A percentile compares a stretch with the other conserved stretches of the same genome.
These are phyloP conservation scores for Parastagonospora nodorum DNA, from an alignment of 2,329 filamentous ascomycete genomes.

Conservation along the genomic window DNA sequence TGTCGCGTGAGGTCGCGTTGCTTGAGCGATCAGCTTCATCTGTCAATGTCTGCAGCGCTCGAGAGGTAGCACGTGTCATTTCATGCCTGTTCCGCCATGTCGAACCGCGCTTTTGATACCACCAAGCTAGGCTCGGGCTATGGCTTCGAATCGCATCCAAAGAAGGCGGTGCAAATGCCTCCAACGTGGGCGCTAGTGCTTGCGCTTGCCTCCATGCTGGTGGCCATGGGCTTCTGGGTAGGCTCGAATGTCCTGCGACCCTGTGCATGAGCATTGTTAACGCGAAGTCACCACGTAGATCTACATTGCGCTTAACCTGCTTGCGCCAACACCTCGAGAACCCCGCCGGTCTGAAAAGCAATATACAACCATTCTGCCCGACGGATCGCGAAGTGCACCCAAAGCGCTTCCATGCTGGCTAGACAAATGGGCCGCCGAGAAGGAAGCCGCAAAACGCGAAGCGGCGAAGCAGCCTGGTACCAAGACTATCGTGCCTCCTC, in stretches of 20 bases:
- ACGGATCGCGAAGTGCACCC: conserved; percentile 61
- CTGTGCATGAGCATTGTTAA: conserved; percentile 2
- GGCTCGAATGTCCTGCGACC: neutral
- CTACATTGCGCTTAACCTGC: conserved; percentile 70
- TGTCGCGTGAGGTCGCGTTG: neutral
- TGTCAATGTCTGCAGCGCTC: conserved; percentile 24
- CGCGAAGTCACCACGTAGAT: conserved; percentile 50
- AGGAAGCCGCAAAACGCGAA: conserved; percentile 49
- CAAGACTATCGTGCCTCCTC: conserved; percentile 26
- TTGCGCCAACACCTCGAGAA: conserved; percentile 80
- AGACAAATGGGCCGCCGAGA: conserved; percentile 71
- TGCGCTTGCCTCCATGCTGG: conserved; percentile 27
- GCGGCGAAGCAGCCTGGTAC: conserved; percentile 28
- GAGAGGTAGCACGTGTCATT: conserved; percentile 22
- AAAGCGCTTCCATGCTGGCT: conserved; percentile 83
- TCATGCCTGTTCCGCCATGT: conserved; percentile 20
- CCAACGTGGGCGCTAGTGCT: conserved; percentile 39
- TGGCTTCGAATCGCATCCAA: conserved; percentile 34
- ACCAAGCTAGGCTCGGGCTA: conserved; percentile 25
- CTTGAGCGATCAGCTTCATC: conserved; percentile 3
- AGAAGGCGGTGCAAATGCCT: conserved; percentile 31
- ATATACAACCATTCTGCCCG: conserved; percentile 75
- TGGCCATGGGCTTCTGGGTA: conserved; percentile 39
- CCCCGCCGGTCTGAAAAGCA: conserved; percentile 79
- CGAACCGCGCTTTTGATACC: conserved; percentile 35